Conservation (phyloP, 768 basidiomycete species). For the Gloeostereum incarnatum region DNA sequence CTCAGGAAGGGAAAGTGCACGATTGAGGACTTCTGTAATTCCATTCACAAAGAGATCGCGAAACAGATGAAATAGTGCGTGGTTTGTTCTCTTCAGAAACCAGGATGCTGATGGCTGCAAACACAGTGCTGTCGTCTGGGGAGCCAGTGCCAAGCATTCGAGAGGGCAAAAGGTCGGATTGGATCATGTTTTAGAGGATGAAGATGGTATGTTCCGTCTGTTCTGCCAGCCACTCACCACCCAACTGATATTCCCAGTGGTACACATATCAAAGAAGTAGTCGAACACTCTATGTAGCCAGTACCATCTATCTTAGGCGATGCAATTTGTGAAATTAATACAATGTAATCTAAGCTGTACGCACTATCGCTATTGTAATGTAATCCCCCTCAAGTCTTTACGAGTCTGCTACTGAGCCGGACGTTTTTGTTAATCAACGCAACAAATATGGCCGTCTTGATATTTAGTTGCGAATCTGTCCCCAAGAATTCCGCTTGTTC, state of each 20-base stretch:
- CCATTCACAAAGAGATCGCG: slow-evolving; percentile 95
- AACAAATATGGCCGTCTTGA: too few relatives aligned
- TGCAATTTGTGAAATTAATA: too few relatives aligned
- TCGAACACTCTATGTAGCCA: neutral
- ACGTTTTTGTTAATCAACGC: too few relatives aligned
- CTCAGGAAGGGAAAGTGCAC: slow-evolving; percentile 55
- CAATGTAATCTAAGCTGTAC: too few relatives aligned
- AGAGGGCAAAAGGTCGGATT: slow-evolving; percentile 93
- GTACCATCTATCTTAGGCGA: too few relatives aligned
- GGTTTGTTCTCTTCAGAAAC: neutral
- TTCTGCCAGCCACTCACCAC: slow-evolving; percentile 1
- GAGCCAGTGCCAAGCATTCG: slow-evolving; percentile 93
- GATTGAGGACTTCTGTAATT: slow-evolving; percentile 85
- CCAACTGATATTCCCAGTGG: slow-evolving; percentile 25
- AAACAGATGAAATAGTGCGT: slow-evolving; percentile 1
- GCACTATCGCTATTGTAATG: too few relatives aligned
- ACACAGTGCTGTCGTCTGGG: slow-evolving; percentile 84
- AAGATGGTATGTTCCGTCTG: slow-evolving; percentile 62
- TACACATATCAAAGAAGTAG: slow-evolving; percentile 53
- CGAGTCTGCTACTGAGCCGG: too few relatives aligned
- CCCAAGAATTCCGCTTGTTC: too few relatives aligned
- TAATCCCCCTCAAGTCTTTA: too few relatives aligned
- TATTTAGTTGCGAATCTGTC: too few relatives aligned
- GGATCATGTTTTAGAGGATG: slow-evolving; percentile 80
- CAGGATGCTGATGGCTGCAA: neutral